Evolutionary conservation across 179 eudicot genomes (phyloP).

Genomic region (Silene noctiflora): DNA sequence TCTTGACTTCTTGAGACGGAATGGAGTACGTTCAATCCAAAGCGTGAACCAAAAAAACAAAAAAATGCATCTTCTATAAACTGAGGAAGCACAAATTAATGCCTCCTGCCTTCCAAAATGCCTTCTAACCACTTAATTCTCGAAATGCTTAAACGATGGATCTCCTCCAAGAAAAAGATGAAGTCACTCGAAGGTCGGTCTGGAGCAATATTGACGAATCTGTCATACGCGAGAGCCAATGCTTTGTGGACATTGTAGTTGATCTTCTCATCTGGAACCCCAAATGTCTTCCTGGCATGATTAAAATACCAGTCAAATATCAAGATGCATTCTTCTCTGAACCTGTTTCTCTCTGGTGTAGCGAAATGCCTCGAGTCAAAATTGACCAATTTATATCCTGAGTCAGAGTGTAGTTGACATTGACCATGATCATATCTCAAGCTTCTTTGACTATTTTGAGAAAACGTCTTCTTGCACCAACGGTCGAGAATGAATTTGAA

Average conservation of each 20-base stretch:
- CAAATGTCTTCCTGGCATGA: constrained; percentile 27
- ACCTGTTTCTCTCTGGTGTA: neutral
- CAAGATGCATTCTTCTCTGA: constrained; percentile 27
- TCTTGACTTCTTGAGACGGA: too few species aligned
- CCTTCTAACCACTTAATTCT: constrained; percentile 27
- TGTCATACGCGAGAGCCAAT: constrained; percentile 28
- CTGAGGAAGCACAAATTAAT: neutral
- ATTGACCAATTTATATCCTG: neutral
- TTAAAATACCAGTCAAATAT: constrained; percentile 31
- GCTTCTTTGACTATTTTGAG: constrained; percentile 1
- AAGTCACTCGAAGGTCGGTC: constrained; percentile 26
- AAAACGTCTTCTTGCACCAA: constrained; percentile 4
- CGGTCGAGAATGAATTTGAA: constrained; percentile 37
- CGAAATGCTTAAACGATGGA: constrained; percentile 26
- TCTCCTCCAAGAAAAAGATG: constrained; percentile 33
- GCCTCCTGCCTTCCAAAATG: constrained; percentile 9
- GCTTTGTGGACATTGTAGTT: constrained; percentile 19
- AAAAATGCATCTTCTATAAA: neutral
- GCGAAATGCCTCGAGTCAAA: neutral
- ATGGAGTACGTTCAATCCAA: too few species aligned
- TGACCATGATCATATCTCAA: neutral
- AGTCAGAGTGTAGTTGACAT: too few species aligned
- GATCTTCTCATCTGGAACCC: constrained; percentile 24
- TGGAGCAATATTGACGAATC: constrained; percentile 23
- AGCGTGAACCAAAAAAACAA: too few species aligned